These are phyloP conservation scores for Trichosporon sp. DNA, from an alignment of 1,284 basidiomycete species.

Conservation along the genomic window DNA sequence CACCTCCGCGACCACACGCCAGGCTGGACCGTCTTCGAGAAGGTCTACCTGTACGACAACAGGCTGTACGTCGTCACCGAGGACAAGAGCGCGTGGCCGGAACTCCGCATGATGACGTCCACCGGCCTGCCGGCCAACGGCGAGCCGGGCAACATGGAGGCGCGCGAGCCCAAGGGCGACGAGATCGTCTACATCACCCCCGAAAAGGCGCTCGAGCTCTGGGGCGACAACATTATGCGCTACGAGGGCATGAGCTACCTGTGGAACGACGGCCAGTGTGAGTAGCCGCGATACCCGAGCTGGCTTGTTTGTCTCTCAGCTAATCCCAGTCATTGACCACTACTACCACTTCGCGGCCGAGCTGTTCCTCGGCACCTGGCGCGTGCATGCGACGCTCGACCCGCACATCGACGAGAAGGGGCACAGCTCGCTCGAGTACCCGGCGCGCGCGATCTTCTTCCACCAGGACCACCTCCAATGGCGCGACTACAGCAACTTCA, in stretches of 20 bases:
- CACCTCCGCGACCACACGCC: constrained; percentile 38
- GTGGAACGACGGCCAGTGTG: constrained; percentile 50
- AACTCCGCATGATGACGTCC: constrained; percentile 63
- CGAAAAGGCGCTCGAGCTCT: constrained; percentile 58
- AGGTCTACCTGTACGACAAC: constrained; percentile 66
- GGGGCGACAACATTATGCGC: constrained; percentile 63
- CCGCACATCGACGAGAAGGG: constrained; percentile 38
- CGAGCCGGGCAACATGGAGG: constrained; percentile 61
- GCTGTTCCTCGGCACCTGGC: constrained; percentile 71
- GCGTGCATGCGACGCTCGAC: constrained; percentile 58
- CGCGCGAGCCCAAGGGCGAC: constrained; percentile 61
- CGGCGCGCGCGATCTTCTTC: constrained; percentile 45
- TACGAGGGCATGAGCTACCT: constrained; percentile 63
- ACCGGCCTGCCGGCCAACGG: constrained; percentile 60
- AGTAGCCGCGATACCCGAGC: constrained; percentile 14
- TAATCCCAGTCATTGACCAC: constrained; percentile 59
- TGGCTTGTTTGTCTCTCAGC: background rate
- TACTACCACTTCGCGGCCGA: constrained; percentile 72
- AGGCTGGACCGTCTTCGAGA: constrained; percentile 48
- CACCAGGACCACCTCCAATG: constrained; percentile 42
- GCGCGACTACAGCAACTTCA: constrained; percentile 48
- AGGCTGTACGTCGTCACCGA: constrained; percentile 62
- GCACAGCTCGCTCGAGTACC: constrained; percentile 35
- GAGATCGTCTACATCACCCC: constrained; percentile 57
- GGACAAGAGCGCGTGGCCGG: constrained; percentile 54